Conservation (phyloP, 352 stramenopile species). For the Phytophthora brassicae region DNA sequence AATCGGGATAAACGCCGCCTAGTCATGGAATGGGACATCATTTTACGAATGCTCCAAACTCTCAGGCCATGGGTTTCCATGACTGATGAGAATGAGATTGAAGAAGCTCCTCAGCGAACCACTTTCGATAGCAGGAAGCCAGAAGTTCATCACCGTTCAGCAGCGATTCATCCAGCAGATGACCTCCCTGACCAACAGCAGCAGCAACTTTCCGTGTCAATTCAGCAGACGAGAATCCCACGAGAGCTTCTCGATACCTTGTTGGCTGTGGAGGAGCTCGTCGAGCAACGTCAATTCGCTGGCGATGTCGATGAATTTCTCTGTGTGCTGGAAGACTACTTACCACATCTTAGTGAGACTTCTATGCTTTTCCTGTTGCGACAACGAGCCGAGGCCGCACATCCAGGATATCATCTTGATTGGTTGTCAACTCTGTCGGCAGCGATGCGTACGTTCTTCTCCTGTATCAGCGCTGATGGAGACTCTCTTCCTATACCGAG, state of each 20-base stretch:
- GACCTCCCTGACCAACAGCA: conserved; percentile 20
- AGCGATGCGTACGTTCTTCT: conserved; percentile 68
- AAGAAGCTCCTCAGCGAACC: conserved; percentile 23
- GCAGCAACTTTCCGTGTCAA: conserved; percentile 43
- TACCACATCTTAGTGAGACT: conserved; percentile 58
- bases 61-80: conserved; percentile 73
- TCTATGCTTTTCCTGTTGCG: conserved; percentile 64
- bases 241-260: conserved; percentile 80
- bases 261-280: conserved; percentile 71
- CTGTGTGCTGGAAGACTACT: conserved; percentile 70
- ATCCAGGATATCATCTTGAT: conserved; percentile 66
- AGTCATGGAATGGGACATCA: conserved; percentile 85
- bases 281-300: conserved; percentile 55
- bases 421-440: conserved; percentile 66
- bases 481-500: conserved; percentile 36
- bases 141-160: conserved; percentile 16
- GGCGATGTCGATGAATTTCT: conserved; percentile 79
- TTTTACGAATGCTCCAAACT: conserved; percentile 71
- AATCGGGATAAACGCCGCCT: conserved; percentile 37
- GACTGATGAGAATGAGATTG: conserved; percentile 39
- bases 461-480: conserved; percentile 33
- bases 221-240: conserved; percentile 75
- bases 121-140: conserved; percentile 13
- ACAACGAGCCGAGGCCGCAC: conserved; percentile 57
- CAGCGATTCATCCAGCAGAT: conserved; percentile 17